A percentile compares a stretch with the other conserved stretches of the same genome.
Conservation (phyloP, 768 basidiomycete species). For the Boletus reticuloceps region DNA sequence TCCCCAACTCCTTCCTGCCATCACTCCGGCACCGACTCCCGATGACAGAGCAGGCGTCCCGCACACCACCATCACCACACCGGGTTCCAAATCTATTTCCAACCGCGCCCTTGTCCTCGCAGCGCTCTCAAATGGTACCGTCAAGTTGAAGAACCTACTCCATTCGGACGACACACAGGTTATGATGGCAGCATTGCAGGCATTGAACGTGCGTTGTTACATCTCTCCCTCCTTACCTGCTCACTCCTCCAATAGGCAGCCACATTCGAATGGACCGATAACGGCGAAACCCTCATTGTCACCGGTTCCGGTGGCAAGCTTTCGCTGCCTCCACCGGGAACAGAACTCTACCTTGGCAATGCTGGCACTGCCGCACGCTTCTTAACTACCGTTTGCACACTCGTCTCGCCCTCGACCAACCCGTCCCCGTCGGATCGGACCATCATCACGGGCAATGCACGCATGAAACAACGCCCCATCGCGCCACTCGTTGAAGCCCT, state of each 20-base stretch:
- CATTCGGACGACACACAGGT: slow-evolving; percentile 99
- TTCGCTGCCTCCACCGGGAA: slow-evolving; percentile 71
- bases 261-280: slow-evolving; percentile 91
- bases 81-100: slow-evolving; percentile 95
- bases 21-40: not conserved
- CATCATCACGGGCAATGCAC: slow-evolving; percentile 92
- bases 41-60: slow-evolving; percentile 8
- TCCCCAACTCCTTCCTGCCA: slow-evolving; percentile 18
- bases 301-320: slow-evolving; percentile 82
- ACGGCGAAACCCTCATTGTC: slow-evolving; percentile 93
- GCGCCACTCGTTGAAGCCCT: slow-evolving; percentile 94
- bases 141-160: slow-evolving; percentile 83
- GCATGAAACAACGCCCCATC: slow-evolving; percentile 98
- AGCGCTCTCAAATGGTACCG: slow-evolving; percentile 85
- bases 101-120: slow-evolving; percentile 93
- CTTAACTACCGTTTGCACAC: slow-evolving; percentile 92
- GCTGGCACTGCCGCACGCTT: slow-evolving; percentile 98
- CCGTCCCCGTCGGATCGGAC: slow-evolving; percentile 49
- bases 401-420: slow-evolving; percentile 53
- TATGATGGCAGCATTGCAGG: slow-evolving; percentile 93
- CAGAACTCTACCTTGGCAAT: slow-evolving; percentile 93
- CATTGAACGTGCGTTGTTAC: slow-evolving; percentile 62
- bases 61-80: slow-evolving; percentile 76
- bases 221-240: not conserved
- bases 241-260: slow-evolving; percentile 61